Percentiles rank a stretch among this genome's conserved stretches.
Evolutionary conservation across 805 yeast species (phyloP).

Genomic region (Teunomyces tritomae): DNA sequence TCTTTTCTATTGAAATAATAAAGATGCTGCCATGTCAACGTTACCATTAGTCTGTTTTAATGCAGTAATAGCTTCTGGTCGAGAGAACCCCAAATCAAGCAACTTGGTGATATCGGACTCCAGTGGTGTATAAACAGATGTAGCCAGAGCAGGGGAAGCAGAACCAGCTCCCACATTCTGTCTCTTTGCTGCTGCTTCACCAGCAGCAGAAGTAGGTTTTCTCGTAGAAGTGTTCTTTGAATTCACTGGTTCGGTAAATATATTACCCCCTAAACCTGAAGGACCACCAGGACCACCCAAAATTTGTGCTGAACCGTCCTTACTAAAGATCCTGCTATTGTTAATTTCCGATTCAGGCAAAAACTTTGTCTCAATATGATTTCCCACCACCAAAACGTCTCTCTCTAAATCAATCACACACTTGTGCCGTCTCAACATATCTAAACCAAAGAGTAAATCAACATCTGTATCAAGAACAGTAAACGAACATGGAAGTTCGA

Average conservation of each 20-base stretch:
- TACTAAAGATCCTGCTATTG: slow-evolving; percentile 15
- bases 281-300: slow-evolving; percentile 1
- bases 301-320: slow-evolving; percentile 11
- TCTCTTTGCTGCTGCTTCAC: slow-evolving; percentile 2
- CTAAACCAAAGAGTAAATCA: slow-evolving; percentile 83
- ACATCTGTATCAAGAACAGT: slow-evolving; percentile 58
- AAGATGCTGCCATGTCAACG: slow-evolving; percentile 81
- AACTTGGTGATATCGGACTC: slow-evolving; percentile 36
- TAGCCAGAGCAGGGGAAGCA: not conserved
- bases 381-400: slow-evolving; percentile 62
- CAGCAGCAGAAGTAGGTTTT: not conserved
- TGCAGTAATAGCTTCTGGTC: slow-evolving; percentile 62
- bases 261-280: slow-evolving; percentile 35
- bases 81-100: slow-evolving; percentile 67
- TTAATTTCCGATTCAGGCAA: slow-evolving; percentile 71
- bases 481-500: slow-evolving; percentile 42
- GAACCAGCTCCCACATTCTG: not conserved
- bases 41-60: slow-evolving; percentile 69
- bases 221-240: slow-evolving; percentile 13
- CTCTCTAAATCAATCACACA: slow-evolving; percentile 72
- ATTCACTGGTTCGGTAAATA: slow-evolving; percentile 16
- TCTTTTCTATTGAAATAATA: slow-evolving; percentile 48
- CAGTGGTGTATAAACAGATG: slow-evolving; percentile 9
- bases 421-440: slow-evolving; percentile 84
- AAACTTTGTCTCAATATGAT: slow-evolving; percentile 70